Evolutionary conservation across 2,329 filamentous ascomycete species (phyloP).

Genomic region (Ceratocystis papillata): DNA sequence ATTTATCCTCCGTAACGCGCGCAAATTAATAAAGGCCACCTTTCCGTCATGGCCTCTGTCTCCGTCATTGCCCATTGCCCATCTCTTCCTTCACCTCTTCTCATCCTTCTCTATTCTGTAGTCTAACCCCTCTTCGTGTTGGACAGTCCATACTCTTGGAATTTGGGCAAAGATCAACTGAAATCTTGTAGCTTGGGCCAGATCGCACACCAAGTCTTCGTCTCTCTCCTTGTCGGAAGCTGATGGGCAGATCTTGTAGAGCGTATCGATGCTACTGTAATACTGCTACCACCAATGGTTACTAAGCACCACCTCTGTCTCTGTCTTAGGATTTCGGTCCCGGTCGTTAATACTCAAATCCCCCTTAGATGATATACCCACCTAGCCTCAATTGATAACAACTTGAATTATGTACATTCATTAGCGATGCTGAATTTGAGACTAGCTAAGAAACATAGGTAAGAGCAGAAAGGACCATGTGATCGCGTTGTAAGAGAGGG

Average conservation of each 20-base stretch:
- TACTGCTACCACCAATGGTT: neutral
- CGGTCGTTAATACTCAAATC: too few species aligned
- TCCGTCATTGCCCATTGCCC: too few species aligned
- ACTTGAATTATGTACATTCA: neutral
- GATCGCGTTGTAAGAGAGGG: neutral
- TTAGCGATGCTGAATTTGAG: neutral
- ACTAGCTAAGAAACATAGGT: neutral
- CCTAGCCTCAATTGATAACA: too few species aligned
- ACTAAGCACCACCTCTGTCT: too few species aligned
- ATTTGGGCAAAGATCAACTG: neutral
- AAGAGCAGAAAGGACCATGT: neutral
- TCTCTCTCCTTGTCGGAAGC: neutral
- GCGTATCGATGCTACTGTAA: neutral
- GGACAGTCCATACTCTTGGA: too few species aligned
- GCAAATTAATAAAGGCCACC: slow-evolving; percentile 5
- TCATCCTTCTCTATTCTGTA: too few species aligned
- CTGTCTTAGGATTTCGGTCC: too few species aligned
- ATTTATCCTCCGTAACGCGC: neutral
- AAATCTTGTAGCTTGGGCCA: neutral
- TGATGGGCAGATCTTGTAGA: neutral
- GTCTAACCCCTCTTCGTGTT: too few species aligned
- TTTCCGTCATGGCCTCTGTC: neutral
- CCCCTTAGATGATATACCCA: too few species aligned
- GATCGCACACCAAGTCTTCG: neutral
- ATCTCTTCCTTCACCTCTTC: too few species aligned